These are phyloP conservation scores for Microsporum ferrugineum DNA, from an alignment of 2,329 filamentous ascomycete genomes.

Conservation along the genomic window DNA sequence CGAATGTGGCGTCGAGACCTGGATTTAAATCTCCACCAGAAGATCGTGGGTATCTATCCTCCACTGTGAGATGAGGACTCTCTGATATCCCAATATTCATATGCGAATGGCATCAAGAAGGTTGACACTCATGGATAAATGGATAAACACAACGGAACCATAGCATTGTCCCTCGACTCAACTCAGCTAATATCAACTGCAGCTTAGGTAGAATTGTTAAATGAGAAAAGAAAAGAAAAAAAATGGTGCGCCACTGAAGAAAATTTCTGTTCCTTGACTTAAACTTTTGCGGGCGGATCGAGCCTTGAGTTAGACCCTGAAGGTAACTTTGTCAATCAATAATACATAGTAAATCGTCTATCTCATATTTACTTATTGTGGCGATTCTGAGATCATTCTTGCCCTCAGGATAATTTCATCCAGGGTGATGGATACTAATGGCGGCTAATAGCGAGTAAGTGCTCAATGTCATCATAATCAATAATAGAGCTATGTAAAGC, in stretches of 20 bases:
- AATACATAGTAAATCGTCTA: too few species aligned
- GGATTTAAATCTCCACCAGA: slow-evolving; percentile 9
- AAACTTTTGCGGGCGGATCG: background rate
- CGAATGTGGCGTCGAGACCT: slow-evolving; percentile 16
- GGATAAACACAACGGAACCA: background rate
- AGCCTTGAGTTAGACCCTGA: background rate
- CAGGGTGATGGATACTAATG: too few species aligned
- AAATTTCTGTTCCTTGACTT: background rate
- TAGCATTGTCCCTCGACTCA: background rate
- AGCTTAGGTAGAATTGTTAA: background rate
- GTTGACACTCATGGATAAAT: background rate
- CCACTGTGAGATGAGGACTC: background rate
- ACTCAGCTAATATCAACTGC: background rate
- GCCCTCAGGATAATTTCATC: too few species aligned
- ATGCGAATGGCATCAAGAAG: background rate
- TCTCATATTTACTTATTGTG: too few species aligned
- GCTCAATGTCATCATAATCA: too few species aligned
- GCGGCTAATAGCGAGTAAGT: too few species aligned
- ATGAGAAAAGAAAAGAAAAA: background rate
- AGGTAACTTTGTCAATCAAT: too few species aligned
- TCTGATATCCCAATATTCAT: background rate
- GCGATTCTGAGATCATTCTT: too few species aligned
- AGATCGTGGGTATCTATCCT: background rate
- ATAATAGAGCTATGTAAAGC: too few species aligned
- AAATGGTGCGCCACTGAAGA: background rate